phyloP scores from a whole-genome alignment of 1,139 yeast species.

The Groenewaldozyma sp. region DNA sequence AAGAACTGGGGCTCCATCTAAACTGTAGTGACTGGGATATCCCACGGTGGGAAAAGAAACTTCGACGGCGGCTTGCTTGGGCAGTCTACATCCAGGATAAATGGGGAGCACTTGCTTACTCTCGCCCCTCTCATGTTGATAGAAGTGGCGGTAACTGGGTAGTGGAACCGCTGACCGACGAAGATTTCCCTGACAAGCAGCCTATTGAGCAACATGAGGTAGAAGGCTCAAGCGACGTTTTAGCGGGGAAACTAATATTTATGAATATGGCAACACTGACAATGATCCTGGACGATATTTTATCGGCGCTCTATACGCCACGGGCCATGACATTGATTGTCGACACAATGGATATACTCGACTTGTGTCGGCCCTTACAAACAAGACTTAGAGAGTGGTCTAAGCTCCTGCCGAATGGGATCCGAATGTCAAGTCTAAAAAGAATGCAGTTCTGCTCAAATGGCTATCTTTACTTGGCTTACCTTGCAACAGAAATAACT shows the following conservation, averaged over 20 bases:
- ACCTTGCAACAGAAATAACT: slow-evolving; percentile 80
- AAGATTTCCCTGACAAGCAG: slow-evolving; percentile 9
- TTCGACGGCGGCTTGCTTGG: slow-evolving; percentile 22
- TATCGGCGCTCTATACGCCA: slow-evolving; percentile 6
- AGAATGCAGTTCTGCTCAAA: slow-evolving; percentile 36
- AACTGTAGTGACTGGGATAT: slow-evolving; percentile 58
- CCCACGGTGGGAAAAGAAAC: slow-evolving; percentile 22
- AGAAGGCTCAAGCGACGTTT: slow-evolving; percentile 8
- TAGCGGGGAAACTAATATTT: slow-evolving; percentile 6
- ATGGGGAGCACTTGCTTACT: slow-evolving; percentile 24
- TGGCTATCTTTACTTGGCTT: slow-evolving; percentile 72
- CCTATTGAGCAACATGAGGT: slow-evolving; percentile 6
- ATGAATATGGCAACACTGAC: slow-evolving; percentile 8
- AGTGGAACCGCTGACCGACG: slow-evolving; percentile 7
- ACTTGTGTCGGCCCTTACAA: slow-evolving; percentile 77
- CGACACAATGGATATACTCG: slow-evolving; percentile 43
- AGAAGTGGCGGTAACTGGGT: slow-evolving; percentile 12
- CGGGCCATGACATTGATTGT: slow-evolving; percentile 3
- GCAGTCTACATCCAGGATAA: slow-evolving; percentile 26
- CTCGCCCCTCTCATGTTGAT: slow-evolving; percentile 31
- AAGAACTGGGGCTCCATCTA: slow-evolving; percentile 75
- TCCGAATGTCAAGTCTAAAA: slow-evolving; percentile 32
- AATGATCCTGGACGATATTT: slow-evolving; percentile 6
- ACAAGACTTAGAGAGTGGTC: slow-evolving; percentile 74
- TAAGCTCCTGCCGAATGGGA: slow-evolving; percentile 59